Evolutionary conservation across 1,284 basidiomycete species (phyloP).

Genomic region (Microbotryomycetes sp.): DNA sequence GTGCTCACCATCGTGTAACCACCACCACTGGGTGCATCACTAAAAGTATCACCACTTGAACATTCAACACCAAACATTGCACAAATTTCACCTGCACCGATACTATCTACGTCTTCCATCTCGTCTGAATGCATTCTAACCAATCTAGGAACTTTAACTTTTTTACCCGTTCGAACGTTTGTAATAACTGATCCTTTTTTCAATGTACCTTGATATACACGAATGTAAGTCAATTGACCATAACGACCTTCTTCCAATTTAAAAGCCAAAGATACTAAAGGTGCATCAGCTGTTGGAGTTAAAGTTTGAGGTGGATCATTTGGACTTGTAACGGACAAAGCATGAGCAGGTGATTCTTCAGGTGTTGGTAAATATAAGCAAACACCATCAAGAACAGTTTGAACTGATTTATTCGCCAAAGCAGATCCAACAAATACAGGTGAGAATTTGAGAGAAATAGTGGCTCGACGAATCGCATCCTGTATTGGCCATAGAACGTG

Average conservation of each 20-base stretch:
- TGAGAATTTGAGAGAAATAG: conserved; percentile 80
- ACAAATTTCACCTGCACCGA: conserved; percentile 98
- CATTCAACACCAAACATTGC: conserved; percentile 99
- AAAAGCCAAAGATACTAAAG: conserved; percentile 92
- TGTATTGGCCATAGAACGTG: not conserved
- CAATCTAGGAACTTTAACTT: conserved; percentile 93
- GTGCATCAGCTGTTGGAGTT: conserved; percentile 71
- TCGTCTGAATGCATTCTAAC: conserved; percentile 99
- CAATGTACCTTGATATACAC: conserved; percentile 94
- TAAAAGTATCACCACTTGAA: conserved; percentile 97
- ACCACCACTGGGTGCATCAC: conserved; percentile 64
- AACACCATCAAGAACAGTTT: conserved; percentile 88
- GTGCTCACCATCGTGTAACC: conserved; percentile 74
- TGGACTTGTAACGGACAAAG: conserved; percentile 50
- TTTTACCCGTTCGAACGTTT: conserved; percentile 93
- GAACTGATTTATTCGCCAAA: conserved; percentile 95
- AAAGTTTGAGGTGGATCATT: conserved; percentile 56
- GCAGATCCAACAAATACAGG: conserved; percentile 97
- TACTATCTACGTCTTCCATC: conserved; percentile 96
- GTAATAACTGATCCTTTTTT: conserved; percentile 79
- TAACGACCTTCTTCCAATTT: conserved; percentile 97
- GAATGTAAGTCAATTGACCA: conserved; percentile 97
- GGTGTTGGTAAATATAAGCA: conserved; percentile 94
- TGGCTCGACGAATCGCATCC: conserved; percentile 79
- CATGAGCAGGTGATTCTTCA: conserved; percentile 68